These are phyloP conservation scores for Hericium erinaceus DNA, from an alignment of 768 basidiomycete species.

Conservation along the genomic window DNA sequence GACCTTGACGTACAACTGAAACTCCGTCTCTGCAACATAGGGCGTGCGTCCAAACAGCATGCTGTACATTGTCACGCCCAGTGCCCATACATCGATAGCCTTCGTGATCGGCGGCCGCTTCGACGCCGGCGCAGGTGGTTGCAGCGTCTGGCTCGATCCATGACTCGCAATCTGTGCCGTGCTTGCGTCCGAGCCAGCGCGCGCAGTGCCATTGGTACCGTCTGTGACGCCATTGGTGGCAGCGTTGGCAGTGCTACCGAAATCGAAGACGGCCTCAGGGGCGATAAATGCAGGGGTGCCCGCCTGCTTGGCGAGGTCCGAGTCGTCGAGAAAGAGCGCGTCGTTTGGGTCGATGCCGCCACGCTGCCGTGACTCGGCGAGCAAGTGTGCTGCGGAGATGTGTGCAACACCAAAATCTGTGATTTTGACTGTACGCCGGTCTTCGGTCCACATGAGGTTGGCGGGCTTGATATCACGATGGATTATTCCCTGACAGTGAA, in stretches of 20 bases:
- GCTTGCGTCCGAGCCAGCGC: background rate
- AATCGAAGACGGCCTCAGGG: conserved; percentile 83
- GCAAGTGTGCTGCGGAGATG: conserved; percentile 82
- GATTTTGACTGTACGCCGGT: conserved; percentile 88
- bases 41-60: conserved; percentile 84
- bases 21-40: conserved; percentile 66
- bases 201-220: conserved; percentile 22
- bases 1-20: conserved; percentile 70
- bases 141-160: conserved; percentile 24
- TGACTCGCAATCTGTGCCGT: conserved; percentile 21
- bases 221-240: too few relatives aligned
- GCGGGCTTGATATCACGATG: conserved; percentile 99
- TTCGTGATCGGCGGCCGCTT: conserved; percentile 63
- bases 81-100: conserved; percentile 95
- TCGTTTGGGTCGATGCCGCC: conserved; percentile 20
- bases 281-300: conserved; percentile 96
- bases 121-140: conserved; percentile 19
- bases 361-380: conserved; percentile 47
- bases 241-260: conserved; percentile 13
- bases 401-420: conserved; percentile 98
- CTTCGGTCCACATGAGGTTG: conserved; percentile 85
- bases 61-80: conserved; percentile 93
- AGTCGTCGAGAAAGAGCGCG: conserved; percentile 71
- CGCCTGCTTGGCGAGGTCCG: conserved; percentile 81
- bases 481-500: conserved; percentile 96